Evolutionary conservation across 2,329 filamentous ascomycete genomes (phyloP).

Genomic region (Capronia americana): DNA sequence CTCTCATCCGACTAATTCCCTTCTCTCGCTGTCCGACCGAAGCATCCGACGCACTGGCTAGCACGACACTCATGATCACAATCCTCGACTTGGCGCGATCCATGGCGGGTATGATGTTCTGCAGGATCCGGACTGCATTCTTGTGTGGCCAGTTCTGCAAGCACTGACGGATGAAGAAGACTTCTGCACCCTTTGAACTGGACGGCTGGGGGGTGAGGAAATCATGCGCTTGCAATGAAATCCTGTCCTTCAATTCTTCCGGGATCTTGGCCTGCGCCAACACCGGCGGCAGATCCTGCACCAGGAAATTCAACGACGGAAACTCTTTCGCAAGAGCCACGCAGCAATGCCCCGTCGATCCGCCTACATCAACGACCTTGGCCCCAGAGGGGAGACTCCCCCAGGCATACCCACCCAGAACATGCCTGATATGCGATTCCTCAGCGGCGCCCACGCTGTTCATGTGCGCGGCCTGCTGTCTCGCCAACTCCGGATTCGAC

Average conservation of each 20-base stretch:
- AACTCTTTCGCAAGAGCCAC: slow-evolving; percentile 2
- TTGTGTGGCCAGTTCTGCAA: slow-evolving; percentile 10
- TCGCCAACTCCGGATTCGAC: slow-evolving; percentile 12
- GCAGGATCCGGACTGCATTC: slow-evolving; percentile 5
- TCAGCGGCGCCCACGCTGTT: slow-evolving; percentile 12
- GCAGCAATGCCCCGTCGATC: slow-evolving; percentile 14
- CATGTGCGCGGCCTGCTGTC: slow-evolving; percentile 16
- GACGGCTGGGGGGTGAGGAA: slow-evolving; percentile 10
- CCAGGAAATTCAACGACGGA: slow-evolving; percentile 8
- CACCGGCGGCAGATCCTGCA: slow-evolving; percentile 16
- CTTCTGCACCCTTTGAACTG: background rate
- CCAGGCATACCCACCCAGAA: slow-evolving; percentile 5
- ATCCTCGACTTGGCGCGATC: slow-evolving; percentile 8
- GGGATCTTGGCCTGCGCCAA: slow-evolving; percentile 6
- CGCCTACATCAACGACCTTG: slow-evolving; percentile 11
- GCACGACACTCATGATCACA: slow-evolving; percentile 16
- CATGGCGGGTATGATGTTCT: slow-evolving; percentile 5
- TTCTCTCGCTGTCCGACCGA: slow-evolving; percentile 11
- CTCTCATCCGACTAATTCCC: slow-evolving; percentile 10
- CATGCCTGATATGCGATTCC: slow-evolving; percentile 12
- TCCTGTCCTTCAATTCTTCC: slow-evolving; percentile 1
- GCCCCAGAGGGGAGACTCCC: background rate
- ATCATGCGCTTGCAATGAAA: slow-evolving; percentile 8
- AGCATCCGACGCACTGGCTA: slow-evolving; percentile 3
- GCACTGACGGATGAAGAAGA: slow-evolving; percentile 19